Conservation (phyloP, 2,329 filamentous ascomycete species). For the Arthrobotrys sinensis region DNA sequence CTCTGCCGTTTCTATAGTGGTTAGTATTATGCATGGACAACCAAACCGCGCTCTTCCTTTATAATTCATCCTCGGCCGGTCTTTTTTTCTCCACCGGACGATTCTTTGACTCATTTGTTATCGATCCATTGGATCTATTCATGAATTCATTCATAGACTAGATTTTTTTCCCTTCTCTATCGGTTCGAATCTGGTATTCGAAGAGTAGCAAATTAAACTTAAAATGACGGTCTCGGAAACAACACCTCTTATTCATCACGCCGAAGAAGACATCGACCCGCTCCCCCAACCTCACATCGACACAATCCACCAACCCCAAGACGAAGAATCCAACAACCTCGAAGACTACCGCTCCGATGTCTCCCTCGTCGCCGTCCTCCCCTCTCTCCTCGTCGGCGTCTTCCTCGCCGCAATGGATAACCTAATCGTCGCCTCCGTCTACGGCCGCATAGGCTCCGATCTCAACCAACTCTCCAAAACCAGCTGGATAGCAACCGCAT, state of each 20-base stretch:
- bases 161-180: neutral
- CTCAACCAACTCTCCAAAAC: constrained; percentile 81
- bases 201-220: too few species aligned
- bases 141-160: constrained; percentile 2
- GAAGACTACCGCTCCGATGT: constrained; percentile 38
- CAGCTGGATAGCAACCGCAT: constrained; percentile 80
- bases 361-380: constrained; percentile 41
- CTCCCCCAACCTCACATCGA: constrained; percentile 8
- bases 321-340: constrained; percentile 20
- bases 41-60: too few species aligned
- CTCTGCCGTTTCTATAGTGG: too few species aligned
- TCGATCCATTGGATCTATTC: neutral
- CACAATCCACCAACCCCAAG: constrained; percentile 8
- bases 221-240: constrained; percentile 18
- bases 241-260: constrained; percentile 17
- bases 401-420: constrained; percentile 82
- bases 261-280: constrained; percentile 20
- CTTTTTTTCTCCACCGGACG: too few species aligned
- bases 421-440: constrained; percentile 77
- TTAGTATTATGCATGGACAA: too few species aligned
- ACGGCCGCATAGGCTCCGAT: constrained; percentile 82
- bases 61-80: too few species aligned
- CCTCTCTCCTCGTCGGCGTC: constrained; percentile 66
- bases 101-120: neutral
- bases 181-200: constrained; percentile 18